A percentile compares a stretch with the other conserved stretches of the same genome.
These are phyloP conservation scores for Pythium dissimile DNA, from an alignment of 352 stramenopile genomes.

Conservation along the genomic window DNA sequence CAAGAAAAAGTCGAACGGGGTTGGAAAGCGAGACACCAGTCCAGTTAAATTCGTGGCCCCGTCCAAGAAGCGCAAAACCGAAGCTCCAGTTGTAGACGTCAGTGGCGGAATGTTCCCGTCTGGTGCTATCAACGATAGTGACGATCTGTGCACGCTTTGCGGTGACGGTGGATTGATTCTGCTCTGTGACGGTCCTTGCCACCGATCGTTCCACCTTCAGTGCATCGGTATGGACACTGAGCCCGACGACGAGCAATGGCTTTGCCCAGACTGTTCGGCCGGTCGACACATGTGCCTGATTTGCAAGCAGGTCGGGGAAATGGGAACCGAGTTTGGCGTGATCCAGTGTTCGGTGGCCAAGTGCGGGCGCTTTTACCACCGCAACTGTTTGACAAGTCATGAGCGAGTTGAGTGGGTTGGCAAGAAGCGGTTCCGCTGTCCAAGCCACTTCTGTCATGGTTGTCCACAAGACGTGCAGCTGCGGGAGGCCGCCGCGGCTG, in stretches of 20 bases:
- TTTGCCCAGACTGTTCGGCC: slow-evolving; percentile 87
- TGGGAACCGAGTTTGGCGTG: slow-evolving; percentile 87
- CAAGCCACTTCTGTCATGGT: slow-evolving; percentile 86
- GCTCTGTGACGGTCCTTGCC: slow-evolving; percentile 90
- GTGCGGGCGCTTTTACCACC: slow-evolving; percentile 93
- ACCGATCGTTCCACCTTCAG: slow-evolving; percentile 91
- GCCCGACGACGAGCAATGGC: slow-evolving; percentile 84
- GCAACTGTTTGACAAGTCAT: slow-evolving; percentile 75
- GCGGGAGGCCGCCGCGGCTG: slow-evolving; percentile 16
- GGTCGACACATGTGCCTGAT: slow-evolving; percentile 91
- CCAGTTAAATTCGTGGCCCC: slow-evolving; percentile 11
- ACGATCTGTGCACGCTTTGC: slow-evolving; percentile 91
- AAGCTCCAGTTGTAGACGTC: background rate
- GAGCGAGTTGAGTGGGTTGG: slow-evolving; percentile 82
- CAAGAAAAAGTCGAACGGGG: slow-evolving; percentile 31
- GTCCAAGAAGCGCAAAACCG: slow-evolving; percentile 29
- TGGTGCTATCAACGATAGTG: slow-evolving; percentile 77
- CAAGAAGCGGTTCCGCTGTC: slow-evolving; percentile 88
- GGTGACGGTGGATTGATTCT: slow-evolving; percentile 90
- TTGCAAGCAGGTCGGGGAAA: slow-evolving; percentile 89
- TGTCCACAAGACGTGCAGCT: slow-evolving; percentile 40
- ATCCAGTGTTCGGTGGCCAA: slow-evolving; percentile 89
- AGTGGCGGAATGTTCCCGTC: slow-evolving; percentile 37
- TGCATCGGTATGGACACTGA: slow-evolving; percentile 87
- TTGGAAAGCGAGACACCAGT: background rate